phyloP scores from a whole-genome alignment of 1,284 basidiomycete genomes.

The Irpex sp. region DNA sequence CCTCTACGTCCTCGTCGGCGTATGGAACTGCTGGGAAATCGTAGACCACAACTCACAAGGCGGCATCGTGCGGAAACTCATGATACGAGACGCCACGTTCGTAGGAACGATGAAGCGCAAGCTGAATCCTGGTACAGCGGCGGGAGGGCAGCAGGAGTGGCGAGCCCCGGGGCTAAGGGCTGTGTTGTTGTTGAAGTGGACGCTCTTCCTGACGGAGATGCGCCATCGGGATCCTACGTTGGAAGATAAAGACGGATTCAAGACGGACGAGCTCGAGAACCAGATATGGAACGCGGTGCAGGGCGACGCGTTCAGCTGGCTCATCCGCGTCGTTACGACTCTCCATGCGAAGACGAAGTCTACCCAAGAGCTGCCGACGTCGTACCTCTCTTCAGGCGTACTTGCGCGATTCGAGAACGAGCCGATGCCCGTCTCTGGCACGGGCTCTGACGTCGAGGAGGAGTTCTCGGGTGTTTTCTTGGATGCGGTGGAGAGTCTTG shows the following conservation, averaged over 20 bases:
- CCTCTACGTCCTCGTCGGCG: conserved; percentile 65
- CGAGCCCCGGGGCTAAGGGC: conserved; percentile 73
- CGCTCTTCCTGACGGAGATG: conserved; percentile 74
- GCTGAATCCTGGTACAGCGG: conserved; percentile 22
- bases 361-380: conserved; percentile 32
- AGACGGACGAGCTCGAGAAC: conserved; percentile 73
- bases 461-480: conserved; percentile 68
- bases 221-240: conserved; percentile 64
- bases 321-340: conserved; percentile 49
- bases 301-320: conserved; percentile 78
- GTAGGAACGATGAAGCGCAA: conserved; percentile 54
- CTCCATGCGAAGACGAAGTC: conserved; percentile 41
- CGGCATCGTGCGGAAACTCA: conserved; percentile 37
- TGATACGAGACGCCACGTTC: conserved; percentile 41
- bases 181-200: conserved; percentile 79
- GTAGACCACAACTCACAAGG: conserved; percentile 46
- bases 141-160: conserved; percentile 49
- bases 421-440: conserved; percentile 39
- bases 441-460: conserved; percentile 54
- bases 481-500: conserved; percentile 63
- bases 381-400: conserved; percentile 29
- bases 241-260: conserved; percentile 62
- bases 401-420: background rate
- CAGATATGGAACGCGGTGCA: conserved; percentile 80
- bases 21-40: conserved; percentile 66